A percentile compares a stretch with the other conserved stretches of the same genome.
These are phyloP conservation scores for Filobasidium wieringae DNA, from an alignment of 768 basidiomycete genomes.

Conservation along the genomic window DNA sequence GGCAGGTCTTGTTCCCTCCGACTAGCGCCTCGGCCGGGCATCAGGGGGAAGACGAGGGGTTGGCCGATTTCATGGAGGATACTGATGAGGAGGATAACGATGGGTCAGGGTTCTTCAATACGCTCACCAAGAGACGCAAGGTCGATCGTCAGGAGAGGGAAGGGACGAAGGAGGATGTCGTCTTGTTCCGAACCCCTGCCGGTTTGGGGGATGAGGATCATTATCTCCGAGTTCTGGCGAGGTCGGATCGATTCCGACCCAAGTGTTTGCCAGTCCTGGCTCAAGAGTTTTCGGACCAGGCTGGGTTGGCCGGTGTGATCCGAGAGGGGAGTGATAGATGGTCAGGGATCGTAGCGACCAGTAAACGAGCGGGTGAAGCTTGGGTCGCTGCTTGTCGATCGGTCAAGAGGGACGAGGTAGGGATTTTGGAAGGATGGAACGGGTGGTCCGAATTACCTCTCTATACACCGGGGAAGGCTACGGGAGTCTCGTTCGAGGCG, in stretches of 20 bases:
- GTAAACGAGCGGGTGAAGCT: conserved; percentile 5
- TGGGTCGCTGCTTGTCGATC: background rate
- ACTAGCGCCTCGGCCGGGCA: background rate
- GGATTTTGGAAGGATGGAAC: background rate
- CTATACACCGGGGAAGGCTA: conserved; percentile 1
- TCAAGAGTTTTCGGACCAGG: background rate
- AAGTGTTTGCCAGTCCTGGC: conserved; percentile 2
- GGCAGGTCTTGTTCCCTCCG: background rate
- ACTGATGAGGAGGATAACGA: conserved; percentile 12
- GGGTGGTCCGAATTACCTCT: conserved; percentile 3
- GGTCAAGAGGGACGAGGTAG: background rate
- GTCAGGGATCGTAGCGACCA: conserved; percentile 2
- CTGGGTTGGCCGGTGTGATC: background rate
- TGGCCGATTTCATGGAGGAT: conserved; percentile 12
- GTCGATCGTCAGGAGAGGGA: background rate
- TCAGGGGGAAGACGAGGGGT: background rate
- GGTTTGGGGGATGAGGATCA: background rate
- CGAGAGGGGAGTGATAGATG: background rate
- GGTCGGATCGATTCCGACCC: background rate
- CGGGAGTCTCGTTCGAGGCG: background rate
- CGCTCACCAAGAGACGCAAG: background rate
- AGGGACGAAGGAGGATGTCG: background rate
- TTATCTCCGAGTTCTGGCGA: background rate
- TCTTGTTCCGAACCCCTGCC: conserved; percentile 1
- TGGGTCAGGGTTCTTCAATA: background rate